phyloP scores from a whole-genome alignment of 345 rosid species.

The Carallia brachiata region DNA sequence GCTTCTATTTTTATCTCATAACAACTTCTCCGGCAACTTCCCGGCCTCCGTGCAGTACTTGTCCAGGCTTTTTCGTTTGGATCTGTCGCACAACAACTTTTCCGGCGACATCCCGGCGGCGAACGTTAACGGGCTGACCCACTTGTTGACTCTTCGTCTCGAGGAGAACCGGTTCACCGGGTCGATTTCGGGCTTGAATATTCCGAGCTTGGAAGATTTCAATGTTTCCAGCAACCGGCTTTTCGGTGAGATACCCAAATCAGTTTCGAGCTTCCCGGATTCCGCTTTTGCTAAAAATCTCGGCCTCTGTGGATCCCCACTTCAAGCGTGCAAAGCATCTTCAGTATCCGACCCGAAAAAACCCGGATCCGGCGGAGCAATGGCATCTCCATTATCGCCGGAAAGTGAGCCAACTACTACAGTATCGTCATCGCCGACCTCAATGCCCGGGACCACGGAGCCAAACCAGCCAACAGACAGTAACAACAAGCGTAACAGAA shows the following conservation, averaged over 20 bases:
- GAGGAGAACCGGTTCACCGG: slow-evolving; percentile 66
- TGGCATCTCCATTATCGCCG: slow-evolving; percentile 53
- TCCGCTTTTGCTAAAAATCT: slow-evolving; percentile 56
- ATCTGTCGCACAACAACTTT: slow-evolving; percentile 76
- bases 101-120: slow-evolving; percentile 58
- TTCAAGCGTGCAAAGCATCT: slow-evolving; percentile 37
- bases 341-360: slow-evolving; percentile 40
- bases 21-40: slow-evolving; percentile 60
- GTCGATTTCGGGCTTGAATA: slow-evolving; percentile 36
- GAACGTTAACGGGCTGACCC: slow-evolving; percentile 47
- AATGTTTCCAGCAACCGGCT: slow-evolving; percentile 66
- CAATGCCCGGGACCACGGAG: slow-evolving; percentile 36
- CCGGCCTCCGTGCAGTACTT: slow-evolving; percentile 52
- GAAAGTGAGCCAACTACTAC: slow-evolving; percentile 34
- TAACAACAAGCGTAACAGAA: slow-evolving; percentile 12
- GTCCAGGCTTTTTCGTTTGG: slow-evolving; percentile 65
- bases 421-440: slow-evolving; percentile 66
- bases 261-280: slow-evolving; percentile 53
- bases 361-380: slow-evolving; percentile 67
- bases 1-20: slow-evolving; percentile 74
- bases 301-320: slow-evolving; percentile 72
- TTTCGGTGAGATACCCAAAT: slow-evolving; percentile 64
- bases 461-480: slow-evolving; percentile 10
- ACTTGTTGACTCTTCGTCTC: slow-evolving; percentile 73
- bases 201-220: slow-evolving; percentile 68